Evolutionary conservation across 441 rosid species (phyloP).

Genomic region (Jatropha podagrica): DNA sequence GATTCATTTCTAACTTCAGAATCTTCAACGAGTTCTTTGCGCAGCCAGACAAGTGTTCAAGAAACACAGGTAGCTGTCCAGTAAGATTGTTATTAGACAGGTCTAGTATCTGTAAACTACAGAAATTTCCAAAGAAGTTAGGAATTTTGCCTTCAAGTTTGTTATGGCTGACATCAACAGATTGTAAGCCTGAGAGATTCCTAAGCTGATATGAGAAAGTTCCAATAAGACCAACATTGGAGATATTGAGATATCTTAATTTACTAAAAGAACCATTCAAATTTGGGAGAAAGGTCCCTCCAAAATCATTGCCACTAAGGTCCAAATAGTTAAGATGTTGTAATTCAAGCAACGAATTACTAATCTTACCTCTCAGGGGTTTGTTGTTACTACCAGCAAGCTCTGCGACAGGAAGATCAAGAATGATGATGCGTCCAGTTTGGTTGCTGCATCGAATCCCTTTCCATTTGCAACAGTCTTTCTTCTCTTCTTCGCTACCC

Average conservation of each 20-base stretch:
- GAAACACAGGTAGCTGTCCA: slow-evolving; percentile 2
- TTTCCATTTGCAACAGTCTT: slow-evolving; percentile 30
- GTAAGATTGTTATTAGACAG: slow-evolving; percentile 15
- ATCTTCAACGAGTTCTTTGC: slow-evolving; percentile 18
- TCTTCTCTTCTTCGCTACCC: background rate
- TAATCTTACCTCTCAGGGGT: slow-evolving; percentile 15
- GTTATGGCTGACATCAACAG: slow-evolving; percentile 20
- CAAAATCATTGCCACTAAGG: slow-evolving; percentile 21
- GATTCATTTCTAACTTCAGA: slow-evolving; percentile 18
- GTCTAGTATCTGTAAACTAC: slow-evolving; percentile 17
- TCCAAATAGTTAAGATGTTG: slow-evolving; percentile 18
- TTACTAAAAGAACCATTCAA: slow-evolving; percentile 13
- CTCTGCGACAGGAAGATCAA: slow-evolving; percentile 16
- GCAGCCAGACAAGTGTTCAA: slow-evolving; percentile 13
- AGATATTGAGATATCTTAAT: slow-evolving; percentile 20
- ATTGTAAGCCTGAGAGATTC: slow-evolving; percentile 23
- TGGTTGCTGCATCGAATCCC: slow-evolving; percentile 20
- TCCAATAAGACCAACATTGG: slow-evolving; percentile 15
- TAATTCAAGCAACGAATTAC: slow-evolving; percentile 19
- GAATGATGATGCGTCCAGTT: slow-evolving; percentile 10
- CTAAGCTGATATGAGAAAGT: slow-evolving; percentile 15
- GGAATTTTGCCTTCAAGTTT: slow-evolving; percentile 15
- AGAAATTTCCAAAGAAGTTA: slow-evolving; percentile 15
- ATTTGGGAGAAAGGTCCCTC: background rate
- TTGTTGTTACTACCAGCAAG: background rate